Conservation (phyloP, 2,329 filamentous ascomycete species). For the Calycina marina region DNA sequence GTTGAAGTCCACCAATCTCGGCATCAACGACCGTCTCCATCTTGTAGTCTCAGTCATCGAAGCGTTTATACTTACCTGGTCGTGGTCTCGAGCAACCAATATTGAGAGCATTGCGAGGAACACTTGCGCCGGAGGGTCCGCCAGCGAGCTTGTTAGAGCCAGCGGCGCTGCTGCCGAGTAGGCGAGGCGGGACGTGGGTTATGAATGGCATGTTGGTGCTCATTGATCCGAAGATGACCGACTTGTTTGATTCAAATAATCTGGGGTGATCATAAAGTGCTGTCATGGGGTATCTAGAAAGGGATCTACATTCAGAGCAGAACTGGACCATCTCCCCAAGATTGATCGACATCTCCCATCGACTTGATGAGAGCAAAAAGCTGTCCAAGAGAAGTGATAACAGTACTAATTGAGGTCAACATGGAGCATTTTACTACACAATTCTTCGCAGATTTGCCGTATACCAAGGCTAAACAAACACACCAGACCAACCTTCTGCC, state of each 20-base stretch:
- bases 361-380: neutral
- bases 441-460: neutral
- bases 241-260: neutral
- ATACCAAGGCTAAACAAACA: neutral
- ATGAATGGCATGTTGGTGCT: neutral
- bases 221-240: neutral
- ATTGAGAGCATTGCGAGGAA: neutral
- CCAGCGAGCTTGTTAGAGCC: no score
- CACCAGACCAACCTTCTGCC: neutral
- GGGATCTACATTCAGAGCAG: neutral
- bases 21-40: neutral
- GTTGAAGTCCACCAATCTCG: neutral
- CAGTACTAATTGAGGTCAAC: neutral
- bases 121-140: neutral
- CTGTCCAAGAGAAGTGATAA: neutral
- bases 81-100: neutral
- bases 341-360: neutral
- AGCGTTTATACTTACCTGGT: neutral
- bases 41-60: neutral
- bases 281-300: no score
- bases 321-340: neutral
- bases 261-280: no score
- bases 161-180: neutral
- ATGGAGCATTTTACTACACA: neutral
- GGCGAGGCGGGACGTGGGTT: neutral